These are phyloP conservation scores for Schizopora paradoxa DNA, from an alignment of 1,284 basidiomycete genomes.

Conservation along the genomic window DNA sequence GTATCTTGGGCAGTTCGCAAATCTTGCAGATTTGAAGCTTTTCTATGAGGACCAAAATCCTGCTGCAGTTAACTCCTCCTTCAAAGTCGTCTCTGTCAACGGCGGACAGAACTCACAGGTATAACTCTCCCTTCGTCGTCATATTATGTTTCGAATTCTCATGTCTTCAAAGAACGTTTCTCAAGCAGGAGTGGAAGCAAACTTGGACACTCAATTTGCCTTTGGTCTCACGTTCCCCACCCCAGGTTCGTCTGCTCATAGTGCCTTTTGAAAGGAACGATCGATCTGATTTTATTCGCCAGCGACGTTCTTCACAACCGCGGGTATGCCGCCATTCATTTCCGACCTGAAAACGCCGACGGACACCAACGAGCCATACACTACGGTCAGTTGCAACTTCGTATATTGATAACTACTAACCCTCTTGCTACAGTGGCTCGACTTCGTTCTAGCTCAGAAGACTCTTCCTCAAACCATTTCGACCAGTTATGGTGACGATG, in stretches of 20 bases:
- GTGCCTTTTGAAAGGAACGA: too few species aligned
- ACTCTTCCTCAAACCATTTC: conserved; percentile 50
- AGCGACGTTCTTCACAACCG: conserved; percentile 56
- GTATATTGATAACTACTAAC: background rate
- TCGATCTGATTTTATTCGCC: too few species aligned
- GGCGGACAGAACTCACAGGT: conserved; percentile 25
- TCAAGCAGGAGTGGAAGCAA: conserved; percentile 59
- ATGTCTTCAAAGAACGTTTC: conserved; percentile 46
- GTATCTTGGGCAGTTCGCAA: conserved; percentile 51
- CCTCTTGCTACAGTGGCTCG: conserved; percentile 44
- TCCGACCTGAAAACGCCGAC: conserved; percentile 35
- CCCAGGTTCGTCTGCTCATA: conserved; percentile 36
- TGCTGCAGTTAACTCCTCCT: conserved; percentile 37
- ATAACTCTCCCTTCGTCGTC: conserved; percentile 35
- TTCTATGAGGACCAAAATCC: conserved; percentile 45
- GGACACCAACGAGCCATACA: conserved; percentile 62
- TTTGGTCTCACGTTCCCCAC: conserved; percentile 52
- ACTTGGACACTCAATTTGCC: conserved; percentile 64
- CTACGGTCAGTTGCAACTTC: conserved; percentile 30
- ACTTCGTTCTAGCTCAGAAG: conserved; percentile 39
- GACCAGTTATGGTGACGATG: conserved; percentile 63
- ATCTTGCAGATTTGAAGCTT: conserved; percentile 43
- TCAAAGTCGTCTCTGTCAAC: conserved; percentile 41
- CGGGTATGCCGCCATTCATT: conserved; percentile 51
- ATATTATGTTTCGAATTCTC: conserved; percentile 27